phyloP scores from a whole-genome alignment of 495 filamentous ascomycete species.

The Penicillium canescens region DNA sequence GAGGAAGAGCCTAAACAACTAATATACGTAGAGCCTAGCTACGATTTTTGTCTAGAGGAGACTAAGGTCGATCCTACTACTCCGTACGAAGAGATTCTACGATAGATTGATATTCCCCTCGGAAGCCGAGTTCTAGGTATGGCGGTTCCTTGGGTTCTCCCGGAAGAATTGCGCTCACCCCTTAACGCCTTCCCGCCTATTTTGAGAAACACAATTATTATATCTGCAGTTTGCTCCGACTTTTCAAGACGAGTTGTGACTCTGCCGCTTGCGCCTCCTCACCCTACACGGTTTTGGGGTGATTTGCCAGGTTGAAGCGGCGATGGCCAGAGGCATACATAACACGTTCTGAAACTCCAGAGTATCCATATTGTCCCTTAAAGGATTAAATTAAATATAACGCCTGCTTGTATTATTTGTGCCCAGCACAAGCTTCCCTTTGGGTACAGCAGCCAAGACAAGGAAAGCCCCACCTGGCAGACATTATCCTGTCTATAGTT shows the following conservation, averaged over 20 bases:
- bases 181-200: slow-evolving; percentile 60
- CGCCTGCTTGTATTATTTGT: no score
- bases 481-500: no score
- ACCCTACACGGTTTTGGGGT: no score
- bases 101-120: slow-evolving; percentile 67
- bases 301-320: no score
- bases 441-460: no score
- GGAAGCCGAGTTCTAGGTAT: slow-evolving; percentile 62
- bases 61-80: slow-evolving; percentile 57
- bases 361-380: no score
- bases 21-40: slow-evolving; percentile 38
- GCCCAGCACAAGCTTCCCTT: no score
- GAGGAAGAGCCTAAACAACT: slow-evolving; percentile 59
- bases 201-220: slow-evolving; percentile 64
- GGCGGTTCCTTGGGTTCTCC: slow-evolving; percentile 57
- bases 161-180: slow-evolving; percentile 39
- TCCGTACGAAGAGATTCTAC: slow-evolving; percentile 57
- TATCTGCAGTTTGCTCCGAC: slow-evolving; percentile 71
- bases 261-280: slow-evolving; percentile 73
- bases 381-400: no score
- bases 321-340: no score
- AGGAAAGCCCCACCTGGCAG: no score
- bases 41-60: slow-evolving; percentile 58
- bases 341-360: no score
- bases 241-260: slow-evolving; percentile 66